Conservation (phyloP, 2,329 filamentous ascomycete genomes). For the Pleomassaria siparia region DNA sequence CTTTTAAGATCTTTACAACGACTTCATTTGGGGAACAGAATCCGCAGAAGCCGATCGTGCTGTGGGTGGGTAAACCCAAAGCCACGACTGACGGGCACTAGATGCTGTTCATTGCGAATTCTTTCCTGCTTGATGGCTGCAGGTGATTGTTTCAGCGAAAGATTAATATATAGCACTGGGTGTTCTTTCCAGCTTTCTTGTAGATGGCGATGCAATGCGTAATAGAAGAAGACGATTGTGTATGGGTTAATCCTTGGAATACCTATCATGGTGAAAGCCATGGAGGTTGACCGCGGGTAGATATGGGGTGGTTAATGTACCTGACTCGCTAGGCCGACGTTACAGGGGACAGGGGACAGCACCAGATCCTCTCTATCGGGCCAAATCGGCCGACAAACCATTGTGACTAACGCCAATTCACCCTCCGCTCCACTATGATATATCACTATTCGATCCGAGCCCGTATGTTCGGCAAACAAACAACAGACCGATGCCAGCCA, state of each 20-base stretch:
- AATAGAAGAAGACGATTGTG: too few species aligned
- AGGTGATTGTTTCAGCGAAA: too few species aligned
- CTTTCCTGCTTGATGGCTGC: too few species aligned
- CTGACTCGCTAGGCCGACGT: constrained; percentile 1
- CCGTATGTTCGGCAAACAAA: constrained; percentile 4
- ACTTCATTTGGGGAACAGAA: background rate
- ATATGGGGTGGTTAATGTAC: background rate
- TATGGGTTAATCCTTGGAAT: background rate
- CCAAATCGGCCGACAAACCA: constrained; percentile 5
- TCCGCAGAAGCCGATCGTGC: background rate
- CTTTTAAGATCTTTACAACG: background rate
- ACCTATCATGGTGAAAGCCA: background rate
- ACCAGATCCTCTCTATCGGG: constrained; percentile 5
- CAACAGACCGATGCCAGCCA: constrained; percentile 2
- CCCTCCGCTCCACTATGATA: background rate
- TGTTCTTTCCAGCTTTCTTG: too few species aligned
- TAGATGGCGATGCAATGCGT: too few species aligned
- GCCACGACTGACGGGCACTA: too few species aligned
- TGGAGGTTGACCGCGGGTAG: background rate
- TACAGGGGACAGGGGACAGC: background rate
- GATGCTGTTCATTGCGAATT: too few species aligned
- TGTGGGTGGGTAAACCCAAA: too few species aligned
- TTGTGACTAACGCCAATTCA: constrained; percentile 5
- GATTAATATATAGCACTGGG: too few species aligned
- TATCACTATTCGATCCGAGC: background rate